A percentile compares a stretch with the other conserved stretches of the same genome.
phyloP scores from a whole-genome alignment of 202 grass and related monocot species.

The Musa balbisiana region DNA sequence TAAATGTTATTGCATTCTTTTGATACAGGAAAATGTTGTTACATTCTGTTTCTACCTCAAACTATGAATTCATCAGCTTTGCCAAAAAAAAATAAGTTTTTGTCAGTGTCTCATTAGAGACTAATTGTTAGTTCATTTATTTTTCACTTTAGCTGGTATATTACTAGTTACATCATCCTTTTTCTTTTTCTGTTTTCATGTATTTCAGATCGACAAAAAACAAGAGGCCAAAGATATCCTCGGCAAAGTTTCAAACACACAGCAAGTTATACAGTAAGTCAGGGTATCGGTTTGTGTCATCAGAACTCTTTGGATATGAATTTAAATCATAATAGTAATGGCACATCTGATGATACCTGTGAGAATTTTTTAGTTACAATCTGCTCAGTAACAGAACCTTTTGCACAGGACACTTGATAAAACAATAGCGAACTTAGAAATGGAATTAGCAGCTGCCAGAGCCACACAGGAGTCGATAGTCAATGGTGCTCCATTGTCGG shows the following conservation, averaged over 20 bases:
- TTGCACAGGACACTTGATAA: conserved; percentile 58
- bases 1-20: too few species aligned
- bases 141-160: not conserved
- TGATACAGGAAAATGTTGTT: not conserved
- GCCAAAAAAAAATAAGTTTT: not conserved
- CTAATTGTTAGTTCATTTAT: not conserved
- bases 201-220: conserved; percentile 27
- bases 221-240: conserved; percentile 27
- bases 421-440: conserved; percentile 79
- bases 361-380: not conserved
- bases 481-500: conserved; percentile 38
- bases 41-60: not conserved
- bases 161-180: not conserved
- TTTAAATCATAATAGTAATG: too few species aligned
- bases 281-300: too few species aligned
- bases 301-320: too few species aligned
- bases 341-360: too few species aligned
- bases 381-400: not conserved
- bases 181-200: not conserved
- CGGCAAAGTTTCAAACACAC: conserved; percentile 45
- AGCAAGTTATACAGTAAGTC: conserved; percentile 72
- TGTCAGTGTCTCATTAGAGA: too few species aligned
- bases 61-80: not conserved
- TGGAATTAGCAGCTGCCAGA: conserved; percentile 75
- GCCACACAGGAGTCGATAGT: conserved; percentile 51